phyloP scores from a whole-genome alignment of 108 stramenopile genomes.

The Mediolabrus comicus region DNA sequence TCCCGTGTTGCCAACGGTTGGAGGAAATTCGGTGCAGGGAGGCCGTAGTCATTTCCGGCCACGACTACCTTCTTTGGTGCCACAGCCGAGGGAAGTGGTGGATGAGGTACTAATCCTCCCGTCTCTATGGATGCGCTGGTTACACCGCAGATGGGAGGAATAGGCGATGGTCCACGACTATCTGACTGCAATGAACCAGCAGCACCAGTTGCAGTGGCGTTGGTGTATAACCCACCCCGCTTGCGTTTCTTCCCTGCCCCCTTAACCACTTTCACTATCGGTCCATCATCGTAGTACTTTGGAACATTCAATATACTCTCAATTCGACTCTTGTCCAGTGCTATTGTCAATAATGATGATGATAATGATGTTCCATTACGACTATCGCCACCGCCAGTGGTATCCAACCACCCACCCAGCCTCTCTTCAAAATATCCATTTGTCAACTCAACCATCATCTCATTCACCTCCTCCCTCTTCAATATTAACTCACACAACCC shows the following conservation, averaged over 20 bases:
- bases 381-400: constrained; percentile 54
- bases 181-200: neutral
- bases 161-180: constrained; percentile 11
- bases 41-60: constrained; percentile 79
- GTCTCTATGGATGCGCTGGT: neutral
- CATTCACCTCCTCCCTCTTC: constrained; percentile 69
- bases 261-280: constrained; percentile 24
- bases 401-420: constrained; percentile 65
- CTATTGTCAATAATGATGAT: neutral
- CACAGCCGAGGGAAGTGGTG: neutral
- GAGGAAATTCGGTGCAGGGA: constrained; percentile 74
- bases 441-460: constrained; percentile 49
- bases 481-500: constrained; percentile 59
- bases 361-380: constrained; percentile 5
- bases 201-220: neutral
- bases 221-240: neutral
- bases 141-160: constrained; percentile 2
- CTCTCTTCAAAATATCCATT: constrained; percentile 70
- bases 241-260: constrained; percentile 41
- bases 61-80: constrained; percentile 36
- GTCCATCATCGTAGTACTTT: constrained; percentile 57
- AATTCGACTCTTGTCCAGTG: constrained; percentile 32
- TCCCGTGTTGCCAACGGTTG: constrained; percentile 72
- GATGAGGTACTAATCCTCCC: neutral
- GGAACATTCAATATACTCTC: constrained; percentile 52